Percentiles rank a stretch among this genome's conserved stretches.
Conservation (phyloP, 2,329 filamentous ascomycete species). For the Leptosphaerulina australis region DNA sequence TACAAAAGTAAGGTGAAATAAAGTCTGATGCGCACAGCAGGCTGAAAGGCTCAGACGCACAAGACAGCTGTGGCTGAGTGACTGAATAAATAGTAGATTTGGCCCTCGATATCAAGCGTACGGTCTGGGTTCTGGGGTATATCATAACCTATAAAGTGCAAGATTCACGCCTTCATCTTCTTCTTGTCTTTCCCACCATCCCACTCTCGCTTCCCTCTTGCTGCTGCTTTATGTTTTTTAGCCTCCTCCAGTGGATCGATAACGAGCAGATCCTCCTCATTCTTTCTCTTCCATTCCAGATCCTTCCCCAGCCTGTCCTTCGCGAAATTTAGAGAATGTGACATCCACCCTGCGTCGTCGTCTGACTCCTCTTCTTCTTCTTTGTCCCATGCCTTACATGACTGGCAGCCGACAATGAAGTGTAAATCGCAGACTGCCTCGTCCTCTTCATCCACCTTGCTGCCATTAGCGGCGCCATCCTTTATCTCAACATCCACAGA, state of each 20-base stretch:
- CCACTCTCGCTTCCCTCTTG: slow-evolving; percentile 52
- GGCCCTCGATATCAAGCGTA: no score
- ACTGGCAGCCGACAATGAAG: slow-evolving; percentile 94
- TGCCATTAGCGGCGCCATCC: slow-evolving; percentile 6
- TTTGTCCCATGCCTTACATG: slow-evolving; percentile 84
- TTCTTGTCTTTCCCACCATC: slow-evolving; percentile 32
- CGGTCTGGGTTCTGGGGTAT: background rate
- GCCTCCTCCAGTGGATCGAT: slow-evolving; percentile 90
- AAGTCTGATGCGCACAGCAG: no score
- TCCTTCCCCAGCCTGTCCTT: slow-evolving; percentile 92
- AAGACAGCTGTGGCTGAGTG: no score
- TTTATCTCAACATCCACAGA: slow-evolving; percentile 27
- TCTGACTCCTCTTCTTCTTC: slow-evolving; percentile 66
- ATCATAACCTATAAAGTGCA: background rate
- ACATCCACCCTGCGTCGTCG: slow-evolving; percentile 76
- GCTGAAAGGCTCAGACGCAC: no score
- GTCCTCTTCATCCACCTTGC: slow-evolving; percentile 36
- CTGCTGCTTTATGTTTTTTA: slow-evolving; percentile 68
- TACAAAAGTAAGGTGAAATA: no score
- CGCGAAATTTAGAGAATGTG: slow-evolving; percentile 81
- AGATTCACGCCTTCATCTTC: slow-evolving; percentile 23
- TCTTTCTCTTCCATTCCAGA: slow-evolving; percentile 85
- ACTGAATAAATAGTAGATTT: no score
- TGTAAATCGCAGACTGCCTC: slow-evolving; percentile 82
- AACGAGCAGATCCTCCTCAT: slow-evolving; percentile 87